Conservation (phyloP, 257 asterid species). For the Solanum peruvianum region DNA sequence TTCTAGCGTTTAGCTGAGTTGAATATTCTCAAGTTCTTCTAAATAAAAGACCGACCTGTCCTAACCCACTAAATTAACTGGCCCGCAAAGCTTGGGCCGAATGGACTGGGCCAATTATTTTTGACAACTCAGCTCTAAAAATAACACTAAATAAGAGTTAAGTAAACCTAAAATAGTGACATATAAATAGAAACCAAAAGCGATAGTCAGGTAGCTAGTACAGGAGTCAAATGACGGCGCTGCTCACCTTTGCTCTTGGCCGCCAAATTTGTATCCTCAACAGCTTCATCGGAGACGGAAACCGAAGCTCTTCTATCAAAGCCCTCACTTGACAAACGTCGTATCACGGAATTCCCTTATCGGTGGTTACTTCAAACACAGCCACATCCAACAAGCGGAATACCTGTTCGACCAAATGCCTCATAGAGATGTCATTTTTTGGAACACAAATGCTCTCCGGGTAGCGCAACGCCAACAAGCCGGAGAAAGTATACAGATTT, state of each 20-base stretch:
- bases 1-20: too few relatives aligned
- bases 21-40: too few relatives aligned
- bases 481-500: background rate
- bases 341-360: constrained; percentile 63
- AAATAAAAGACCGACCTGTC: too few relatives aligned
- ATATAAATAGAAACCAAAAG: too few relatives aligned
- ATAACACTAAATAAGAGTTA: too few relatives aligned
- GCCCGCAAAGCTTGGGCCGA: too few relatives aligned
- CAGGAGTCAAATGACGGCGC: background rate
- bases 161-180: too few relatives aligned
- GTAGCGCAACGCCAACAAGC: background rate
- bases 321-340: constrained; percentile 8
- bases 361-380: constrained; percentile 40
- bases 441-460: background rate
- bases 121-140: too few relatives aligned
- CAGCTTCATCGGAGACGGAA: background rate
- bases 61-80: too few relatives aligned
- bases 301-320: background rate
- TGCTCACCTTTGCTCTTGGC: background rate
- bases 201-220: background rate
- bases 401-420: constrained; percentile 35
- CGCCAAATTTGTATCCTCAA: background rate
- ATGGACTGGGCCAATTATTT: too few relatives aligned
- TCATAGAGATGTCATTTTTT: constrained; percentile 16
- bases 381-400: constrained; percentile 26